Percentiles rank a stretch among this genome's conserved stretches.
Evolutionary conservation across 2,329 filamentous ascomycete species (phyloP).

Genomic region (Colletotrichum spaethianum): DNA sequence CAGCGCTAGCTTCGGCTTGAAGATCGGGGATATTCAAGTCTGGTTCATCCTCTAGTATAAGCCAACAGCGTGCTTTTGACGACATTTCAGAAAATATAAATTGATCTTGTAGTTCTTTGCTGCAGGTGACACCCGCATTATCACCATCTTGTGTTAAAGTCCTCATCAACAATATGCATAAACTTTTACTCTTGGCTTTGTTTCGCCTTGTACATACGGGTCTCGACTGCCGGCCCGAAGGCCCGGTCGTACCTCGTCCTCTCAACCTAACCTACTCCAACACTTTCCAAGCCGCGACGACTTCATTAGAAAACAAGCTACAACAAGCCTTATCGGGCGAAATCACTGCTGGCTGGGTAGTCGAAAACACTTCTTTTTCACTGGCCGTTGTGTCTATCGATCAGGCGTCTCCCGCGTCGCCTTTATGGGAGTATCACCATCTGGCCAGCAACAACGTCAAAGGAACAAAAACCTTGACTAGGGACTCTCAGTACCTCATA

Average conservation of each 20-base stretch:
- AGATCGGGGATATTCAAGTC: not conserved
- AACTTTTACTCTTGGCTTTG: not conserved
- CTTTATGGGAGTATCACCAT: slow-evolving; percentile 60
- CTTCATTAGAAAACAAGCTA: slow-evolving; percentile 48
- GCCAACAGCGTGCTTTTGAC: not conserved
- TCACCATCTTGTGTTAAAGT: not conserved
- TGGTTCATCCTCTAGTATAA: not conserved
- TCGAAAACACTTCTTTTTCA: slow-evolving; percentile 56
- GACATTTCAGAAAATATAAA: not conserved
- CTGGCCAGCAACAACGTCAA: slow-evolving; percentile 50
- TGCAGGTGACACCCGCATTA: not conserved
- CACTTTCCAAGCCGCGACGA: slow-evolving; percentile 47
- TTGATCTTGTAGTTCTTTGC: not conserved
- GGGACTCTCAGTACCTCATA: slow-evolving; percentile 58
- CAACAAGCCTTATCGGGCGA: slow-evolving; percentile 49
- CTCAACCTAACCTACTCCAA: slow-evolving; percentile 46
- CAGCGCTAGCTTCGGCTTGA: not conserved
- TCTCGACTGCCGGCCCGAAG: slow-evolving; percentile 49
- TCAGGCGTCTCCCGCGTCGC: slow-evolving; percentile 45
- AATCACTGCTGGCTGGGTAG: slow-evolving; percentile 53
- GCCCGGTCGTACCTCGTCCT: slow-evolving; percentile 51
- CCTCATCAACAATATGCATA: not conserved
- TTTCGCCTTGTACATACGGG: not conserved
- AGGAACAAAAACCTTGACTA: slow-evolving; percentile 51
- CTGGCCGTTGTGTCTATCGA: slow-evolving; percentile 52